Evolutionary conservation across 2,329 filamentous ascomycete genomes (phyloP).

Genomic region (Aureobasidium sp.): DNA sequence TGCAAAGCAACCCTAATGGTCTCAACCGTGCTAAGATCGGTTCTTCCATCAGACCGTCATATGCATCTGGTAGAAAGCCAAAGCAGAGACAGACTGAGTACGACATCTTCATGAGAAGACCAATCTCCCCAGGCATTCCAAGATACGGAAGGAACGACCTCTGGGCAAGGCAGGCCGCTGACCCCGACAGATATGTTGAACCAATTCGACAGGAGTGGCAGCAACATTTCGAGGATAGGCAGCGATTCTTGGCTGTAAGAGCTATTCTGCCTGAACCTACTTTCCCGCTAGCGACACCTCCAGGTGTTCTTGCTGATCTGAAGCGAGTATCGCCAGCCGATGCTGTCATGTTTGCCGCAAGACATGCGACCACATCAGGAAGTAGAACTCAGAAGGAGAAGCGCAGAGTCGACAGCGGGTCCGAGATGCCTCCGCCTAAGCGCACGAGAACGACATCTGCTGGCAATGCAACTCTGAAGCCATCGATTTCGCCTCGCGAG

Average conservation of each 20-base stretch:
- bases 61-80: neutral
- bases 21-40: neutral
- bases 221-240: neutral
- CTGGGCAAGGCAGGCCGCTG: neutral
- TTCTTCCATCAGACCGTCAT: neutral
- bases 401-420: neutral
- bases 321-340: neutral
- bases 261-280: neutral
- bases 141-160: constrained; percentile 1
- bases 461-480: neutral
- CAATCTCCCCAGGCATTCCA: neutral
- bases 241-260: no score
- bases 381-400: neutral
- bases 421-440: neutral
- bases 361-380: neutral
- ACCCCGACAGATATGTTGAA: neutral
- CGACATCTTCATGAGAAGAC: neutral
- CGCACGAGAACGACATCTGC: neutral
- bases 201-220: neutral
- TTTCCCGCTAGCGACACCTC: neutral
- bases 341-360: neutral
- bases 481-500: constrained; percentile 2
- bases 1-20: neutral
- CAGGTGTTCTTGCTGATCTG: neutral
- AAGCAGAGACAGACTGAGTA: neutral